These are phyloP conservation scores for Tripterygium wilfordii DNA, from an alignment of 177 flowering plant genomes.

Conservation along the genomic window DNA sequence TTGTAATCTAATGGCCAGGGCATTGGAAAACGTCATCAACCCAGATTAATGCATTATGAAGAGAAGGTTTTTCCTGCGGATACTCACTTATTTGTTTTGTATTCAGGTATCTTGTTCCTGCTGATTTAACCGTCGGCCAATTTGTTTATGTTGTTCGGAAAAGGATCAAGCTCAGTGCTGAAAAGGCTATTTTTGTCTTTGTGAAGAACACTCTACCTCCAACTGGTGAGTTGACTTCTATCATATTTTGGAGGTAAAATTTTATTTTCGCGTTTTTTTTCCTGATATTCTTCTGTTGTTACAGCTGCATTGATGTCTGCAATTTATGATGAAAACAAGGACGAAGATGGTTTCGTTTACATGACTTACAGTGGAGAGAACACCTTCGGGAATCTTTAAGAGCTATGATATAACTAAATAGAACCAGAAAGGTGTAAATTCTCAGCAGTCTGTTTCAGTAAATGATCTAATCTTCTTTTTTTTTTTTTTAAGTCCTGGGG, in stretches of 20 bases:
- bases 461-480: no score
- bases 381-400: slow-evolving; percentile 59
- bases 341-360: slow-evolving; percentile 81
- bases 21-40: no score
- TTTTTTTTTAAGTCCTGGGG: no score
- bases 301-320: slow-evolving; percentile 80
- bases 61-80: no score
- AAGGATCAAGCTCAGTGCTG: slow-evolving; percentile 59
- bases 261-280: not conserved
- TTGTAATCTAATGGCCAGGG: no score
- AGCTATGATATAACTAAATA: slow-evolving; percentile 17
- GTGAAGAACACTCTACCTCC: slow-evolving; percentile 66
- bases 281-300: slow-evolving; percentile 6
- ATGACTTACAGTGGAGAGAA: slow-evolving; percentile 92
- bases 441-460: slow-evolving; percentile 2
- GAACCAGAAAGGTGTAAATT: slow-evolving; percentile 29
- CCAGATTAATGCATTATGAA: no score
- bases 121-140: slow-evolving; percentile 63
- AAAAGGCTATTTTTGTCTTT: slow-evolving; percentile 69
- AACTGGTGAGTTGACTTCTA: slow-evolving; percentile 39
- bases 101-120: slow-evolving; percentile 76
- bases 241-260: not conserved
- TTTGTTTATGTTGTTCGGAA: slow-evolving; percentile 71
- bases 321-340: slow-evolving; percentile 78
- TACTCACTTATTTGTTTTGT: no score